phyloP scores from a whole-genome alignment of 2,329 filamentous ascomycete genomes.

The Xylaria sp. region DNA sequence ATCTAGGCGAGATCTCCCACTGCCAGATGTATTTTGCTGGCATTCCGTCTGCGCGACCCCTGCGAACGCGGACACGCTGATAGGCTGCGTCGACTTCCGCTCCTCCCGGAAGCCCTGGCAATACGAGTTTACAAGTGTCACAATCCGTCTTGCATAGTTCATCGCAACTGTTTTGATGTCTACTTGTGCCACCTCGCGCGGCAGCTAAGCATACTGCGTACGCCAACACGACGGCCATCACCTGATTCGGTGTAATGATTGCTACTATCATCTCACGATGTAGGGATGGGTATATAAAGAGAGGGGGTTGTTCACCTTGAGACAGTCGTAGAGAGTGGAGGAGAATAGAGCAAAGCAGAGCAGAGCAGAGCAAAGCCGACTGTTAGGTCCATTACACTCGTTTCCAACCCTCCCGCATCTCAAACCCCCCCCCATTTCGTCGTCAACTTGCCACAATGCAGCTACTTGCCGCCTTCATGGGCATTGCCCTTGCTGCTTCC shows the following conservation, averaged over 20 bases:
- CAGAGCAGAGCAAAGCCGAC: not conserved
- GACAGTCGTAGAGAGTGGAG: not conserved
- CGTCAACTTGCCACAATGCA: constrained; percentile 25
- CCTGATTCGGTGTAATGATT: not conserved
- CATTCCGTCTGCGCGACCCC: not conserved
- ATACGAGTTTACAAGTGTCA: not conserved
- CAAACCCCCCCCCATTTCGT: not conserved
- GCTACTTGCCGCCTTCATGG: constrained; percentile 25
- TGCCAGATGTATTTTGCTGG: not conserved
- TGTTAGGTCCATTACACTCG: not conserved
- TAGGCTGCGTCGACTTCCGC: not conserved
- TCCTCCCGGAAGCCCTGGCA: not conserved
- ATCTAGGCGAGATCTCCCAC: not conserved
- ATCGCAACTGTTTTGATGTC: not conserved
- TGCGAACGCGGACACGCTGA: not conserved
- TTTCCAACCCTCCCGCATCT: not conserved
- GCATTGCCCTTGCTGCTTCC: constrained; percentile 32
- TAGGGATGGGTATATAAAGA: constrained; percentile 7
- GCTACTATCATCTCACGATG: not conserved
- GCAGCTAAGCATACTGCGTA: not conserved
- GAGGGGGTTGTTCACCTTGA: not conserved
- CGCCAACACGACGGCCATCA: constrained; percentile 4
- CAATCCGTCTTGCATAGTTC: not conserved
- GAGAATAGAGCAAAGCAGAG: not conserved
- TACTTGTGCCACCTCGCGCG: not conserved